Evolutionary conservation across 192 early-diverging fungal species (phyloP), one percentile per base, ranked within the genome.

Genomic region (Neocallimastix lanati): DNA sequence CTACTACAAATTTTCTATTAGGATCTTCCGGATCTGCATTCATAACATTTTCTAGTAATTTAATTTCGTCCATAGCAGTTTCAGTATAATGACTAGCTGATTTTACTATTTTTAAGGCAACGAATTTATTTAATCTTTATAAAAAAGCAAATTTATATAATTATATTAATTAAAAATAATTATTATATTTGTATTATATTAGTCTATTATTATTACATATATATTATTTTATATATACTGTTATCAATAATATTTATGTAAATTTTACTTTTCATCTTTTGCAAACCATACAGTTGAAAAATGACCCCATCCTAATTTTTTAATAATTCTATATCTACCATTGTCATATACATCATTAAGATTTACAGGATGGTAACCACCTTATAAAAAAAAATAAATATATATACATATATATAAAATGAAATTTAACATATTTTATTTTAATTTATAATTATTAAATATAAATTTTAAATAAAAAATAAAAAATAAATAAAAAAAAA

Each of bases 221-320:
- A n/a, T n/a, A n/a, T n/a, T n/a, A n/a, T n/a, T n/a, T n/a, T n/a
- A n/a, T n/a, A n/a, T n/a, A n/a, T n/a, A n/a, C n/a, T n/a, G n/a
- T n/a, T n/a, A n/a, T n/a, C n/a, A n/a, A n/a, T n/a, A n/a, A n/a
- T n/a, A n/a, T n/a, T n/a, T n/a, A n/a, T n/a, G n/a, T n/a, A n/a
- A n/a, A n/a, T n/a, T n/a, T n/a, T 87, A 91, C 88, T 87, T 85
- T 80, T 83, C 83, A 83, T 98, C 95, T 78, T 88, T 86, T 16
- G 92, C 94, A 76, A 99, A 89, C 97, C 97, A 99, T 12, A 99
- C 97, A 0, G 97, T 99, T 28, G 94, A 96, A 81, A 99, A 99
- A 82, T 99, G 97, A 25, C 97, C 97, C 97, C 97, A 99, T 27
- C 97, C 97, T 35, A 99, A 90, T 84, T 99, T 99, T 80, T 93